Base-by-base conservation (phyloP, 108 stramenopile species). In the Epithemia pelagica region DNA sequence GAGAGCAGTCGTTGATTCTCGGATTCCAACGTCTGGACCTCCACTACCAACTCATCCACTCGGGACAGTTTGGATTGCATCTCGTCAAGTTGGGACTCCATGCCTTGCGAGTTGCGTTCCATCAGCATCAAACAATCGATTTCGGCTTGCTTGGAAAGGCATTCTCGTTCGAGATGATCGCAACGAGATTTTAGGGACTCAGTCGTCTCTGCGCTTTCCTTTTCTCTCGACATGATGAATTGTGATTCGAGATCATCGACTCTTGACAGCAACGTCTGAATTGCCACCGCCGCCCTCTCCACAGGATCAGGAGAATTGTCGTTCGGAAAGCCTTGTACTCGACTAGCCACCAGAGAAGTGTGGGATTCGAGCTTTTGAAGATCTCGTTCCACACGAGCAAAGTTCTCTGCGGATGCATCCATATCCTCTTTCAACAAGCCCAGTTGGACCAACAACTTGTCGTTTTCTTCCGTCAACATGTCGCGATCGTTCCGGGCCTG, bases 391-490 rank as follows among this genome's bases (percentile, higher is more conserved):
- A 46, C 37, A 10, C 37, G 5, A 46, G 37, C 37, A 46, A 46
- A 46, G 37, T 72, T 31, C 1, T 68, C 75, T 72, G 82, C 81
- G 27, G 67, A 62, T 31, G 63, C 65, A 62, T 82, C 67, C 72
- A 86, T 80, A 53, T 83, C 68, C 65, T 90, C 80, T 53, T 87
- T 87, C 62, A 87, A 64, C 54, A 90, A 55, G 1, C 86, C 89
- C 62, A 90, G 81, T 58, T 90, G 89, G 24, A 90, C 86, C 54
- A 90, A 78, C 70, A 90, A 76, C 58, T 90, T 86, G 68, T 90
- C 89, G 37, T 83, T 87, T 32, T 90, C 89, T 30, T 75, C 71
- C 37, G 85, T 80, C 29, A 87, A 71, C 58, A 69, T 59, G 10
- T 82, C 72, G 23, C 72, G 58, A 52, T 87, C 88, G 20, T 75